Evolutionary conservation across 305 asterid genomes (phyloP).

Genomic region (Euphrasia arctica): DNA sequence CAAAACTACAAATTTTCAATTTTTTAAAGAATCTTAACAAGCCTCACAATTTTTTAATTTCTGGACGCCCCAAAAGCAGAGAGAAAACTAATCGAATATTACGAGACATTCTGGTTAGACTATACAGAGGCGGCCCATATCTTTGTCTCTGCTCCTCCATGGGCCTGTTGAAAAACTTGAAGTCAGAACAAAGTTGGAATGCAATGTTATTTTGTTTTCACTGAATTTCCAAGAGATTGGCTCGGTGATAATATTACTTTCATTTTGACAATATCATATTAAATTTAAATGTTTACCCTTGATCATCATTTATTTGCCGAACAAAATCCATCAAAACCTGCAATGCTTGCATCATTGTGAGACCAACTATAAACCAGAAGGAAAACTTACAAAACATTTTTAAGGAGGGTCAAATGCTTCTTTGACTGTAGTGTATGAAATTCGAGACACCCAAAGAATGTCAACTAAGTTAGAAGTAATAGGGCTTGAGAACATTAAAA

Average conservation of each 20-base stretch:
- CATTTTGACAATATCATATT: conserved; percentile 19
- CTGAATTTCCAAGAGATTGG: conserved; percentile 21
- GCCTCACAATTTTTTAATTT: conserved; percentile 59
- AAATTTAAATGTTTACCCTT: conserved; percentile 63
- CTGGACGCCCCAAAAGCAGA: conserved; percentile 60
- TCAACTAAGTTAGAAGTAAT: conserved; percentile 1
- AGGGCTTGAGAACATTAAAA: conserved; percentile 13
- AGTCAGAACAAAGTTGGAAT: conserved; percentile 35
- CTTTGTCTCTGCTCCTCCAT: conserved; percentile 99
- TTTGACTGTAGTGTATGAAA: conserved; percentile 3
- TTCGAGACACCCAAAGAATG: conserved; percentile 12
- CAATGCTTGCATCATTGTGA: conserved; percentile 30
- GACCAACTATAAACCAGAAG: conserved; percentile 21
- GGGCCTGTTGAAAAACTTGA: conserved; percentile 60
- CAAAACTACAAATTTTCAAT: conserved; percentile 19
- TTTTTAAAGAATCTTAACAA: conserved; percentile 25
- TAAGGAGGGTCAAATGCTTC: conserved; percentile 10
- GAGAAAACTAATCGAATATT: conserved; percentile 61
- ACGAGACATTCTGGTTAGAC: conserved; percentile 80
- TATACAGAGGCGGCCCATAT: conserved; percentile 95
- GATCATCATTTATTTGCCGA: conserved; percentile 91
- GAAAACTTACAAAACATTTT: conserved; percentile 3
- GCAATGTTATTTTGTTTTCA: conserved; percentile 26
- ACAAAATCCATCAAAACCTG: conserved; percentile 97
- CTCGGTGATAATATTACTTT: conserved; percentile 27